Conservation (phyloP, 306 rosid species). For the Prinsepia uniflora region DNA sequence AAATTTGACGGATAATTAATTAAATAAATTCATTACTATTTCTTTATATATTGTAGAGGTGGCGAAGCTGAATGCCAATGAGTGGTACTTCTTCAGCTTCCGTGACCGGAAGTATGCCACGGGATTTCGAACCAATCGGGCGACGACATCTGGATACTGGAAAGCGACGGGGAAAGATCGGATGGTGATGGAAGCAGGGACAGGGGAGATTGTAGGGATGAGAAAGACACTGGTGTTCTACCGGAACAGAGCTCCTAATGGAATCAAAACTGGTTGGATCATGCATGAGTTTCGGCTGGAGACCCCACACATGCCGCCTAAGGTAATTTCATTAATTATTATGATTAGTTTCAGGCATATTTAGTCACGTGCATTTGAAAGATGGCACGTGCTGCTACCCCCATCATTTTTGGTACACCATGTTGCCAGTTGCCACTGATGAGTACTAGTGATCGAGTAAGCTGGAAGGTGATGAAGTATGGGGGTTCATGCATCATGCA, state of each 20-base stretch:
- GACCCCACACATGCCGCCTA: slow-evolving; percentile 97
- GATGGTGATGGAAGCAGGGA: slow-evolving; percentile 63
- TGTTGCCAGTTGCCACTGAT: neutral
- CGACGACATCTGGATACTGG: slow-evolving; percentile 87
- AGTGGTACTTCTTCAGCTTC: slow-evolving; percentile 99
- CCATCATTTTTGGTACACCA: neutral
- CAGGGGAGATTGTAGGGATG: slow-evolving; percentile 81
- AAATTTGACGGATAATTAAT: too few relatives aligned
- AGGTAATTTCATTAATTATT: slow-evolving; percentile 40
- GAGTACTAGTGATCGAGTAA: neutral
- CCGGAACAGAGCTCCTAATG: slow-evolving; percentile 84
- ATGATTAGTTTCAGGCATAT: neutral
- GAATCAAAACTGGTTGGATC: slow-evolving; percentile 93
- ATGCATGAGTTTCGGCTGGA: slow-evolving; percentile 98
- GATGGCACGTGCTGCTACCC: neutral
- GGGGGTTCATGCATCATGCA: slow-evolving; percentile 10
- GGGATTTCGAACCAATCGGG: slow-evolving; percentile 78
- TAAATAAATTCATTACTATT: too few relatives aligned
- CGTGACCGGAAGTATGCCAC: slow-evolving; percentile 96
- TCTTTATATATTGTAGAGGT: slow-evolving; percentile 55
- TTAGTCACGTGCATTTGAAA: neutral
- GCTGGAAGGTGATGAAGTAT: neutral
- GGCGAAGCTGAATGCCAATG: slow-evolving; percentile 86
- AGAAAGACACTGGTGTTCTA: slow-evolving; percentile 93
- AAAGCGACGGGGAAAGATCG: slow-evolving; percentile 98